Percentiles rank a stretch among this genome's conserved stretches.
Evolutionary conservation across 1,139 yeast species (phyloP).

Genomic region (Candida sanyaensis): DNA sequence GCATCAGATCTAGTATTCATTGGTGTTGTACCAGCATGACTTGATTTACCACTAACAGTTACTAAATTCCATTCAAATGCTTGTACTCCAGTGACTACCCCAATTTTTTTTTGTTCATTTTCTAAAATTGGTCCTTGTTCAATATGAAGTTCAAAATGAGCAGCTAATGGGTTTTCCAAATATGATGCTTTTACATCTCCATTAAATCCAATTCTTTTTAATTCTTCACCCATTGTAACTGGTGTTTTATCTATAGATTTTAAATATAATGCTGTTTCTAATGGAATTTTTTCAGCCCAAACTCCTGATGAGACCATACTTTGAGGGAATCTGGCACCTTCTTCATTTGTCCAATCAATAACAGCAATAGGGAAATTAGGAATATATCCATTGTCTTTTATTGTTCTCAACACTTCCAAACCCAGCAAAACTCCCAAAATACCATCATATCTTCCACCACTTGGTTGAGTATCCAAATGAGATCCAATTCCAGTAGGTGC

Average conservation of each 20-base stretch:
- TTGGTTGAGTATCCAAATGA: conserved; percentile 78
- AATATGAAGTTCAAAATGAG: conserved; percentile 74
- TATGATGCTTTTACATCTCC: conserved; percentile 53
- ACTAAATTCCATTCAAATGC: conserved; percentile 65
- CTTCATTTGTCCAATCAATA: conserved; percentile 75
- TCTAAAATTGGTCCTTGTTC: conserved; percentile 78
- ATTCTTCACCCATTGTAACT: conserved; percentile 55
- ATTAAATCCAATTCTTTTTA: conserved; percentile 61
- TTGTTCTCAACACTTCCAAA: conserved; percentile 63
- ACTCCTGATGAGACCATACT: conserved; percentile 67
- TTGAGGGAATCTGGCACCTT: conserved; percentile 74
- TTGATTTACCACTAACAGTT: conserved; percentile 58
- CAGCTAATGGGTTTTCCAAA: conserved; percentile 55
- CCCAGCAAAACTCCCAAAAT: conserved; percentile 69
- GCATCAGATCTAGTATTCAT: conserved; percentile 63
- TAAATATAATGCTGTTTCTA: conserved; percentile 51
- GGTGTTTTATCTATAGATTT: conserved; percentile 55
- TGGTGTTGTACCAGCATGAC: conserved; percentile 81
- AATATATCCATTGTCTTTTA: conserved; percentile 55
- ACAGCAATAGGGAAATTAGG: conserved; percentile 69
- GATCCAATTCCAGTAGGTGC: conserved; percentile 72
- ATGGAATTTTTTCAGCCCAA: conserved; percentile 56
- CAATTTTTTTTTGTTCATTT: conserved; percentile 54
- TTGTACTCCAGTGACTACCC: conserved; percentile 68
- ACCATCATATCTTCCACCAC: conserved; percentile 77